Evolutionary conservation across 805 yeast species (phyloP), one percentile per base, ranked within the genome.

Genomic region (Schizosaccharomyces octosporus): DNA sequence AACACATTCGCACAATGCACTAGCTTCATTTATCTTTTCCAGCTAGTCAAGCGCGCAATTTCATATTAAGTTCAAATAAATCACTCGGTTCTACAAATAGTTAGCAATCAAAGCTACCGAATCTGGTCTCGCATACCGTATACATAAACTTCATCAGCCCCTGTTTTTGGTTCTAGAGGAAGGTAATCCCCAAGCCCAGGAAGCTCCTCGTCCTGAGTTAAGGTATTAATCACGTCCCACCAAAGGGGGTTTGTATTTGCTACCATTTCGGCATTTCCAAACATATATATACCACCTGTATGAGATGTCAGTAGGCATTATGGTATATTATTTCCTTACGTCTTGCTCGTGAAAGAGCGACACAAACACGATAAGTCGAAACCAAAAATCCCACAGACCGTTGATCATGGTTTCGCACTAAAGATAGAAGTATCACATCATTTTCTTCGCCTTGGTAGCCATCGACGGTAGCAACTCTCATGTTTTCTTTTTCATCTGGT

Each of bases 361-460:
- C 99, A 71, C 94, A 93, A 59, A 93, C 79, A 63, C 99, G 78
- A 64, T 97, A 76, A 66, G 93, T 97, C 64, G 78, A 80, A 57
- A 93, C 72, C 55, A 93, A 74, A 36, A 84, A 85, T 0, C 97
- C 97, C 1, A 85, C 81, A 48, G 75, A 76, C 11, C 76, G 74
- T 27, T 78, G 78, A 1, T 74, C 75, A 69, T 89, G 88, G 5
- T 95, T 83, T 59, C 95, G 75, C 2, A 93, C 98, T 66, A 93
- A 73, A 0, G 97, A 90, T 1, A 93, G 85, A 7, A 93, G 81
- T 17, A 93, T 80, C 68, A 95, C 86, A 43, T 87, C 90, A 67
- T 90, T 93, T 71, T 93, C 99, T 62, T 96, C 77, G 0, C 98
- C 99, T 72, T 93, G 98, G 67, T 85, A 90, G 68, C 85, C 87